Evolutionary conservation across 441 rosid genomes (phyloP), one percentile per base, ranked within the genome.

Genomic region (Eutrema salsugineum): DNA sequence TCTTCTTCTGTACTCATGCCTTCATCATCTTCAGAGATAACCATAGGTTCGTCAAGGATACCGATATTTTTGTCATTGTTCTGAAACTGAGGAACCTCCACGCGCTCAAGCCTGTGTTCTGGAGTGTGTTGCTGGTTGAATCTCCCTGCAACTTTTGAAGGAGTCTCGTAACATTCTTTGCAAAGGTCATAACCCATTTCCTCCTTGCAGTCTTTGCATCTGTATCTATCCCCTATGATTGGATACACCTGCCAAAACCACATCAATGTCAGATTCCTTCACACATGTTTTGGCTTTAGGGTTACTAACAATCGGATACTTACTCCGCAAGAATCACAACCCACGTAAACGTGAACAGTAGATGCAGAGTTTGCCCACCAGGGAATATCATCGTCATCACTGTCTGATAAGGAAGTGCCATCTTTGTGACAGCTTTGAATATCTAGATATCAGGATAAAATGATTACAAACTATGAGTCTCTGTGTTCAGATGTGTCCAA

Each of bases 111-210:
- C 78, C 71, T 82, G 70, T 93, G 98, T 22, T 89, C 92, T 14
- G 91, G 83, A 12, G 83, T 88, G 83, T 93, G 98, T 62, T 84
- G 87, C 79, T 93, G 96, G 79, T 91, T 93, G 79, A 93, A 93
- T 59, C 96, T 84, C 58, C 98, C 97, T 1, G 93, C 88, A 57
- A 70, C 83, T 75, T 82, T 87, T 3, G 86, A 80, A 49, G 70
- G 53, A 59, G 83, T 83, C 54, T 78, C 83, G 68, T 86, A 89
- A 82, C 96, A 93, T 53, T 83, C 85, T 71, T 88, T 84, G 68
- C 98, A 91, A 22, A 93, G 97, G 80, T 93, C 94, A 71, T 88
- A 93, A 22, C 98, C 98, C 0, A 80, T 56, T 10, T n/a, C 2
- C 68, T 91, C 96, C 22, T 72, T 67, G 61, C 98, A 93, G 63